Percentiles rank a stretch among this genome's conserved stretches.
Evolutionary conservation across 345 rosid genomes (phyloP).

Genomic region (Punica granatum): DNA sequence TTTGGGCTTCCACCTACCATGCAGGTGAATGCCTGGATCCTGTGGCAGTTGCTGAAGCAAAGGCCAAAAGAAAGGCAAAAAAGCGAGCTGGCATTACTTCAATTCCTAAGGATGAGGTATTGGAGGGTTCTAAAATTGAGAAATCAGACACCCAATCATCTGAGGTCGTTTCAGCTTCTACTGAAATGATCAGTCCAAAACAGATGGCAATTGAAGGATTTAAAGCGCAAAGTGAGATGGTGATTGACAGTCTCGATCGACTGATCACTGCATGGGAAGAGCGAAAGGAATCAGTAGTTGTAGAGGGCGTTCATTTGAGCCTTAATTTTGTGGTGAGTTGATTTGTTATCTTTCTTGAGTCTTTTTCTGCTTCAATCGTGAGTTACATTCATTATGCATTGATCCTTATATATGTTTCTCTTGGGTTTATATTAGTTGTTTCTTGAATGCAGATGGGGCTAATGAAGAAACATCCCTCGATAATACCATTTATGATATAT

Average conservation of each 20-base stretch:
- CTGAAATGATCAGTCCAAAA: slow-evolving; percentile 57
- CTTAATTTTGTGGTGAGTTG: slow-evolving; percentile 92
- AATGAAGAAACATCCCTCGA: slow-evolving; percentile 98
- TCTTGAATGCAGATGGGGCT: slow-evolving; percentile 77
- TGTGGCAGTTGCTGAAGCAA: slow-evolving; percentile 89
- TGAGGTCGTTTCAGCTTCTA: slow-evolving; percentile 29
- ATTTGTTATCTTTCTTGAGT: not conserved
- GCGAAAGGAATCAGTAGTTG: slow-evolving; percentile 90
- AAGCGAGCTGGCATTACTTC: slow-evolving; percentile 45
- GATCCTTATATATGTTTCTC: slow-evolving; percentile 6
- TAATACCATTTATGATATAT: slow-evolving; percentile 94
- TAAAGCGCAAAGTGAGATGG: slow-evolving; percentile 99
- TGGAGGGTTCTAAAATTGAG: slow-evolving; percentile 29
- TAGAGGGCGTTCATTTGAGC: slow-evolving; percentile 98
- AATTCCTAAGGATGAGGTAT: slow-evolving; percentile 32
- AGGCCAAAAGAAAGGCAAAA: slow-evolving; percentile 63
- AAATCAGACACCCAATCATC: slow-evolving; percentile 32
- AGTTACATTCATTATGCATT: slow-evolving; percentile 2
- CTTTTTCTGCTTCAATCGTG: not conserved
- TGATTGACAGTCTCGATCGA: slow-evolving; percentile 97
- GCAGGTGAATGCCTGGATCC: slow-evolving; percentile 94
- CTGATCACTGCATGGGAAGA: slow-evolving; percentile 97
- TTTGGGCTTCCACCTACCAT: slow-evolving; percentile 99
- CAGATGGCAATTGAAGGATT: slow-evolving; percentile 97
- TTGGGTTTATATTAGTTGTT: slow-evolving; percentile 13